Base-by-base conservation (phyloP, 2,329 filamentous ascomycete genomes). In the Ramularia endophylla region DNA sequence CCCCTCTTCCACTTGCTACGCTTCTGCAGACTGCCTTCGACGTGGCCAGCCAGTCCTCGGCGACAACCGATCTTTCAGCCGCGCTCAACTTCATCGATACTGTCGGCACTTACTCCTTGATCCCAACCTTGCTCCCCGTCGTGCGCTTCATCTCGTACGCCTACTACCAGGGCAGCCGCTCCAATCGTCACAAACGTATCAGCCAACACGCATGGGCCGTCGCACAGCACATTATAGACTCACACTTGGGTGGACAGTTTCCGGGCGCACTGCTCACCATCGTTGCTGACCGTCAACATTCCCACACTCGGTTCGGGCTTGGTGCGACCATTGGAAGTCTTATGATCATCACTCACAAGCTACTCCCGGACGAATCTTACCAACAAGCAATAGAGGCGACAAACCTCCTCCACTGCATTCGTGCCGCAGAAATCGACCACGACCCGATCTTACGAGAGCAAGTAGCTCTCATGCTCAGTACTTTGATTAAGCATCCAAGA, bases 131-230 rank as follows among this genome's bases (percentile, higher is more conserved):
- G 9, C 43, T 44, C 7, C 42, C 48, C 2, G 44, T 48, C 12
- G 47, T 51, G 3, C 50, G 52, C 12, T 61, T 61, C 50, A 50
- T 60, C 19, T 44, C 57, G 4, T 54, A 53, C 40, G 43, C 55
- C 18, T 61, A 59, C 46, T 57, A 61, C 37, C 52, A 56, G 41
- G 57, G 56, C 27, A 56, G 48, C 32, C 39, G 59, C 8, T 53
- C 54, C 17, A 50, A 60, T 36, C 50, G 55, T 36, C 53, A 57
- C 37, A 53, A 51, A 40, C 48, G 50, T 19, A 45, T 62, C 7
- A 54, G 42, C 7, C 44, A 51, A 12, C 40, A 47, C 19, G 51
- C 55, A 9, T 60, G 59, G 58, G 33, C 31, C 4, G 50, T 55
- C 9, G 46, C 47, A 17, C 40, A 52, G 38, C 56, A 54, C 36